These are phyloP conservation scores for Colletotrichum sp. DNA, from an alignment of 2,329 filamentous ascomycete genomes.

Conservation along the genomic window DNA sequence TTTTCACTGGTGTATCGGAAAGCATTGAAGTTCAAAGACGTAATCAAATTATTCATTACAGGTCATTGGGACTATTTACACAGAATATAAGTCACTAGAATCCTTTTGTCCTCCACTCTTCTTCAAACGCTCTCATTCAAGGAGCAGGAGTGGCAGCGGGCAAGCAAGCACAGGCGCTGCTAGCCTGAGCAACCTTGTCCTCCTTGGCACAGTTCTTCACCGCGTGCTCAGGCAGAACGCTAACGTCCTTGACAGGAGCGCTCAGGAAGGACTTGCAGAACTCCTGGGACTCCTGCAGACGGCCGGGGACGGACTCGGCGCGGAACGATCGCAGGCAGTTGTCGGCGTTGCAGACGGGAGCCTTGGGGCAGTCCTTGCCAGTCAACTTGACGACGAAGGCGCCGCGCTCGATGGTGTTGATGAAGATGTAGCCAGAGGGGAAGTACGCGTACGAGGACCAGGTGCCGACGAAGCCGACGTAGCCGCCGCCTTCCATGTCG, in stretches of 20 bases:
- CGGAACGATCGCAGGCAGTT: conserved; percentile 42
- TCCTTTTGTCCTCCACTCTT: background rate
- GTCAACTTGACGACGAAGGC: conserved; percentile 50
- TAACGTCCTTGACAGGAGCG: conserved; percentile 21
- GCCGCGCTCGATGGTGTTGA: conserved; percentile 59
- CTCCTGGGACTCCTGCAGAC: conserved; percentile 33
- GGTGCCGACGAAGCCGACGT: conserved; percentile 45
- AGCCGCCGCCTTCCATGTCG: conserved; percentile 37
- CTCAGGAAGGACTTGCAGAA: conserved; percentile 33
- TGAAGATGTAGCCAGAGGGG: conserved; percentile 51
- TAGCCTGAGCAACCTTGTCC: conserved; percentile 25
- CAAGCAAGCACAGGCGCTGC: conserved; percentile 27
- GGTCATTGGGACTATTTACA: background rate
- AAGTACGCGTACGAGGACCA: conserved; percentile 57
- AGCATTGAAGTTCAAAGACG: background rate
- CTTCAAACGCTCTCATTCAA: background rate
- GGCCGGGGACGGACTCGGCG: conserved; percentile 35
- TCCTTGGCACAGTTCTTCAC: conserved; percentile 23
- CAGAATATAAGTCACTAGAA: background rate
- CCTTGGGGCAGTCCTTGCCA: conserved; percentile 19
- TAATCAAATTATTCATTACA: background rate
- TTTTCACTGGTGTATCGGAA: background rate
- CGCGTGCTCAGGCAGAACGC: conserved; percentile 24
- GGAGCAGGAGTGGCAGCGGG: conserved; percentile 24
- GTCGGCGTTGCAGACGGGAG: conserved; percentile 35